Evolutionary conservation across 2,329 filamentous ascomycete species (phyloP), one percentile per base, ranked within the genome.

Genomic region (Penicillium sp.): DNA sequence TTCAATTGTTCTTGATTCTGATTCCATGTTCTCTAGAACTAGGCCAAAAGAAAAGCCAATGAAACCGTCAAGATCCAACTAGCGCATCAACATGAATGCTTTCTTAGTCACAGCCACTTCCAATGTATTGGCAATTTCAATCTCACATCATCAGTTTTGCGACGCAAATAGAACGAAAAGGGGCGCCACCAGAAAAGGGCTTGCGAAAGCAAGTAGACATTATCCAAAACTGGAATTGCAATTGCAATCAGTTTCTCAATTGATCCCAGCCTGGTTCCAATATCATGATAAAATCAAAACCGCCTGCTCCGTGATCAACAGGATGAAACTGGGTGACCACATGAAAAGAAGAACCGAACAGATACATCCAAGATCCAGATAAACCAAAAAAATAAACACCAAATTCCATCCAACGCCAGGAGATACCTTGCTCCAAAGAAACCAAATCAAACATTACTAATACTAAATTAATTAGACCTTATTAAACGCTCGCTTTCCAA

Each of bases 401-500:
- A 37, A 31, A 31, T 14, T 31, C 29, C 29, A 18, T 18, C 33
- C 15, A 37, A 37, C 41, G 22, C 22, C 37, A 26, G 29, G 25
- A 31, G 29, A 31, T 23, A 49, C 41, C 12, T 20, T 15, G 46
- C n/a, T 18, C 37, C 18, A 48, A 44, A 26, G 45, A 44, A 26
- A 7, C 20, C 23, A 37, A 18, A 37, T 18, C 44, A 46, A 26
- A 53, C 29, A 44, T 42, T 41, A 49, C 27, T 42, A 41, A n/a
- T 46, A 33, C 29, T 33, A 23, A 42, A 53, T 41, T 29, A 37
- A 50, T 49, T 51, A 64, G 20, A 49, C 37, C 42, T 58, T 62
- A 9, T 54, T 50, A 46, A 58, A 56, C 44, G 54, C 49, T 37
- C 48, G 61, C 55, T 62, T 66, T 8, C 63, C 63, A n/a, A 67